Conservation (phyloP, 2,329 filamentous ascomycete genomes). For the Penicillium polonicum region DNA sequence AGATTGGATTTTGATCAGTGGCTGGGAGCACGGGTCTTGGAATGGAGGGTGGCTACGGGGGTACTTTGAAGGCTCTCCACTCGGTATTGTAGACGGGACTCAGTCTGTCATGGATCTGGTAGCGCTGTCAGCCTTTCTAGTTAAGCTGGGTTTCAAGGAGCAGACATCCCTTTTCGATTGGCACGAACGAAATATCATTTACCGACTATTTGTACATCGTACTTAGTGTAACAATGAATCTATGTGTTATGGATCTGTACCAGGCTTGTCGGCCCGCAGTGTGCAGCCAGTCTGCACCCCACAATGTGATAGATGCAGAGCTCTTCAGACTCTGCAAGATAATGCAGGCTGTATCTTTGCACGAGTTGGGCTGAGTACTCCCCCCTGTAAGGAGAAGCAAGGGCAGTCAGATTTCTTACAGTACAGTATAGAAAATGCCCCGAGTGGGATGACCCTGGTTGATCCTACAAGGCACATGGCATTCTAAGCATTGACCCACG, state of each 20-base stretch:
- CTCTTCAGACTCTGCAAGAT: constrained; percentile 18
- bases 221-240: neutral
- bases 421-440: constrained; percentile 8
- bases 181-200: too few relatives aligned
- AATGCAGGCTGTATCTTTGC: constrained; percentile 14
- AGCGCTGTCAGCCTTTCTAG: neutral
- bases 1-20: constrained; percentile 9
- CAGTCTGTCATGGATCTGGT: neutral
- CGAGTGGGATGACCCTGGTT: neutral
- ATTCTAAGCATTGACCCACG: constrained; percentile 9
- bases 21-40: neutral
- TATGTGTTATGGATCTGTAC: neutral
- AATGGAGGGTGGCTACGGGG: neutral
- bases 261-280: neutral
- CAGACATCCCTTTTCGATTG: neutral
- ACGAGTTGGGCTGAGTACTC: neutral
- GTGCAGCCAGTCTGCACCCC: constrained; percentile 17
- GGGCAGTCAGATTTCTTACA: constrained; percentile 9
- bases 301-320: constrained; percentile 4
- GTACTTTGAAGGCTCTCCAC: neutral
- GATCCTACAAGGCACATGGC: constrained; percentile 4
- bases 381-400: constrained; percentile 9
- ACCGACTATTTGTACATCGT: neutral
- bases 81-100: neutral
- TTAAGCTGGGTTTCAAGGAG: neutral